Percentiles rank a stretch among this genome's conserved stretches.
Evolutionary conservation across 768 basidiomycete species (phyloP).

Genomic region (Leucosporidium scottii): DNA sequence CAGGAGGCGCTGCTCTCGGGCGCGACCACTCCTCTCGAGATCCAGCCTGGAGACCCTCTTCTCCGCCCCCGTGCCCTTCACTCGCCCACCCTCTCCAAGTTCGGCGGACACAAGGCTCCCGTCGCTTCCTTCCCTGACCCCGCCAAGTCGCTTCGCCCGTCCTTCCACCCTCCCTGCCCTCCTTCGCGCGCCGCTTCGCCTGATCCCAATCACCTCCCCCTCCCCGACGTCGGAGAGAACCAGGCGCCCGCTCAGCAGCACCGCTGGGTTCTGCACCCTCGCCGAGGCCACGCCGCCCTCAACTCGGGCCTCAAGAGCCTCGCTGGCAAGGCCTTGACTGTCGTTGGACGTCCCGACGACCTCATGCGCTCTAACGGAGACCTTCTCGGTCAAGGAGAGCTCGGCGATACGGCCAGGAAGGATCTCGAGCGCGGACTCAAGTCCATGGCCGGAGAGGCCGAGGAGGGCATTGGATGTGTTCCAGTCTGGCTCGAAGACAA

Average conservation of each 20-base stretch:
- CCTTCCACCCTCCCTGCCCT: conserved; percentile 12
- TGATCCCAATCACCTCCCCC: background rate
- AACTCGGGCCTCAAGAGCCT: conserved; percentile 84
- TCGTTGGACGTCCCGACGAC: conserved; percentile 93
- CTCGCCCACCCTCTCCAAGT: background rate
- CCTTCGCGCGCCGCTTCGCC: conserved; percentile 7
- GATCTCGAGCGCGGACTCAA: conserved; percentile 61
- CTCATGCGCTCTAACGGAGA: conserved; percentile 50
- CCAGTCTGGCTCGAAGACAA: conserved; percentile 88
- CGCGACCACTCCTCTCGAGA: conserved; percentile 30
- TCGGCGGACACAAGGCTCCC: background rate
- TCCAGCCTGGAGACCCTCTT: conserved; percentile 24
- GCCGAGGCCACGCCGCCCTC: conserved; percentile 92
- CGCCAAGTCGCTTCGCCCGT: background rate
- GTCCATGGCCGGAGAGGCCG: conserved; percentile 50
- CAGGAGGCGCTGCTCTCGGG: conserved; percentile 10
- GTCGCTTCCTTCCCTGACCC: conserved; percentile 10
- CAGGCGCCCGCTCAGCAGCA: conserved; percentile 10
- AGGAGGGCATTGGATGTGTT: conserved; percentile 61
- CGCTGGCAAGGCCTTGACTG: conserved; percentile 77
- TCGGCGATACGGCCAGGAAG: conserved; percentile 49
- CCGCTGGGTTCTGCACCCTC: conserved; percentile 65
- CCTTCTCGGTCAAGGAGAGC: conserved; percentile 44
- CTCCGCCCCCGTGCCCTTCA: conserved; percentile 14
- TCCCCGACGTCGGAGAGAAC: background rate